A percentile compares a stretch with the other conserved stretches of the same genome.
phyloP scores from a whole-genome alignment of 73 alveolate genomes.

The Paraurostyla sp. region DNA sequence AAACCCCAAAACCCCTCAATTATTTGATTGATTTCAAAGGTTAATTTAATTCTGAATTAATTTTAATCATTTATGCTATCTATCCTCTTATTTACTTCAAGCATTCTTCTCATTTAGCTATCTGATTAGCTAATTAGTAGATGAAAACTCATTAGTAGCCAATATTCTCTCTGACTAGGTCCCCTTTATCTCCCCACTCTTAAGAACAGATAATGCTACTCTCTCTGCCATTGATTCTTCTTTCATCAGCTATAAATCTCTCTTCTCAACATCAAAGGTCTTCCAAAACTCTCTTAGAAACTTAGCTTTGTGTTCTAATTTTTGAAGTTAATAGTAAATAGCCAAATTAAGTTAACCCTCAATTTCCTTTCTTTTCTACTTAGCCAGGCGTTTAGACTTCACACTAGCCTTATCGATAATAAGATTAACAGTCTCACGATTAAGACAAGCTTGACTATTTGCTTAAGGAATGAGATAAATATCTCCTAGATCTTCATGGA shows the following conservation, averaged over 20 bases:
- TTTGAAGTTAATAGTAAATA: not conserved
- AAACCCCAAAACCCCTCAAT: too few relatives aligned
- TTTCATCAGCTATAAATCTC: not conserved
- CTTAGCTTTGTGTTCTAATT: constrained; percentile 29
- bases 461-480: constrained; percentile 3
- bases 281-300: constrained; percentile 45
- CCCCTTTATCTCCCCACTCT: constrained; percentile 46
- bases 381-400: constrained; percentile 47
- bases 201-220: constrained; percentile 44
- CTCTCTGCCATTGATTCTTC: constrained; percentile 56
- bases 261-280: not conserved
- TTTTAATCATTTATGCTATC: too few relatives aligned
- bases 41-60: too few relatives aligned
- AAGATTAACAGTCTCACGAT: not conserved
- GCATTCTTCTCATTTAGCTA: not conserved
- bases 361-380: constrained; percentile 39
- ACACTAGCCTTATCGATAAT: not conserved
- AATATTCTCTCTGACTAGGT: constrained; percentile 38
- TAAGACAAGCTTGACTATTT: constrained; percentile 1
- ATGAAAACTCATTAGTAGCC: constrained; percentile 31
- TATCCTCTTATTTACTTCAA: too few relatives aligned
- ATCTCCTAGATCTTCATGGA: constrained; percentile 37
- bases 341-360: constrained; percentile 5
- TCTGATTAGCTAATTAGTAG: not conserved
- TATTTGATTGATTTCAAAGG: too few relatives aligned